phyloP scores from a whole-genome alignment of 805 yeast species.

The Candida railenensis region DNA sequence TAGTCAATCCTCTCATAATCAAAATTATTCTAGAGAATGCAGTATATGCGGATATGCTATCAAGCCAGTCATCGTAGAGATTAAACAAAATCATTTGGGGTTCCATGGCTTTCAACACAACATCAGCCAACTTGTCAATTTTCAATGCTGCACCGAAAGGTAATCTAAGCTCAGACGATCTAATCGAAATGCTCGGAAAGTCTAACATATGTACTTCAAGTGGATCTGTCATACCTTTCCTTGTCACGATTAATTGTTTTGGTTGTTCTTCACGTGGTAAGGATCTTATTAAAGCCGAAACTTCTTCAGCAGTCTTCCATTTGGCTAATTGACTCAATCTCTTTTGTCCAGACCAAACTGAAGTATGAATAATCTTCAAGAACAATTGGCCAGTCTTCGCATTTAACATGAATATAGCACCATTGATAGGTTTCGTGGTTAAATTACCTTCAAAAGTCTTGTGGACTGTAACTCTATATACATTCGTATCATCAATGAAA shows the following conservation, averaged over 20 bases:
- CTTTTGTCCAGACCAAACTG: constrained; percentile 97
- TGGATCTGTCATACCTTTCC: constrained; percentile 92
- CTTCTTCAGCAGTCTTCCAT: constrained; percentile 99
- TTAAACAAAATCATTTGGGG: constrained; percentile 92
- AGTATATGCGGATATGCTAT: constrained; percentile 78
- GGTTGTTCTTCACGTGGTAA: constrained; percentile 94
- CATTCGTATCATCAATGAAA: constrained; percentile 91
- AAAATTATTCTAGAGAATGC: constrained; percentile 88
- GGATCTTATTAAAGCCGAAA: constrained; percentile 84
- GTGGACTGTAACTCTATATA: constrained; percentile 89
- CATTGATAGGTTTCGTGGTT: constrained; percentile 90
- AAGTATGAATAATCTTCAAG: constrained; percentile 85
- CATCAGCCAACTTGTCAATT: constrained; percentile 73
- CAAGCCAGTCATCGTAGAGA: constrained; percentile 92
- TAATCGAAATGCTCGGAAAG: constrained; percentile 85
- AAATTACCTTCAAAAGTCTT: constrained; percentile 90
- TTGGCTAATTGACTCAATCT: constrained; percentile 90
- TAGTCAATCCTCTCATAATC: constrained; percentile 77
- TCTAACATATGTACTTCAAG: constrained; percentile 95
- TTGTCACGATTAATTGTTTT: constrained; percentile 81
- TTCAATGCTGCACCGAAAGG: constrained; percentile 88
- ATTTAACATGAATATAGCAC: constrained; percentile 85
- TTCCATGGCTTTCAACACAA: constrained; percentile 83
- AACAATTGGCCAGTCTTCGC: constrained; percentile 90
- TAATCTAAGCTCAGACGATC: constrained; percentile 84